Evolutionary conservation across 345 rosid species (phyloP).

Genomic region (Dovyalis caffra): DNA sequence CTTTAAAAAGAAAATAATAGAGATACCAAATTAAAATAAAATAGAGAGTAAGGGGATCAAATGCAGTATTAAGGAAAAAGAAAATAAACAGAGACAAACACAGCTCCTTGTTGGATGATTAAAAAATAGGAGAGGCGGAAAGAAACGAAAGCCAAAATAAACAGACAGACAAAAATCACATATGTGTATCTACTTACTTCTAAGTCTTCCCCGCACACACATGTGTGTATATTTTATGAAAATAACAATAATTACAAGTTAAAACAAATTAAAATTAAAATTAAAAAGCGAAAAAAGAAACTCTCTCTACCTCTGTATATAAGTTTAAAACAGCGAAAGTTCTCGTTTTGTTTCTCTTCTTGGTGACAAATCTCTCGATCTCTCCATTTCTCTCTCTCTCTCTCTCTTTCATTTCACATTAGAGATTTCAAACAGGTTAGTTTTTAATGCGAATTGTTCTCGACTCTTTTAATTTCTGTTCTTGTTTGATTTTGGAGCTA

Average conservation of each 20-base stretch:
- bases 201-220: not conserved
- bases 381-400: conserved; percentile 12
- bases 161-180: conserved; percentile 1
- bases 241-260: not conserved
- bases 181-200: not conserved
- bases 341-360: conserved; percentile 52
- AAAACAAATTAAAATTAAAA: conserved; percentile 7
- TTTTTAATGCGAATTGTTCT: conserved; percentile 1
- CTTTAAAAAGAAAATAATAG: no score
- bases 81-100: not conserved
- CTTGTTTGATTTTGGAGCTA: not conserved
- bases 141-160: not conserved
- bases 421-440: conserved; percentile 16
- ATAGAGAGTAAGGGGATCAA: not conserved
- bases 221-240: not conserved
- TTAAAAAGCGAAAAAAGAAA: conserved; percentile 7
- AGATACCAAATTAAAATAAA: no score
- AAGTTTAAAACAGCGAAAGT: conserved; percentile 27
- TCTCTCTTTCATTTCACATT: conserved; percentile 7
- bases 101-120: not conserved
- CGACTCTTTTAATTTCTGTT: not conserved
- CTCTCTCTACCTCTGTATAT: not conserved
- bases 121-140: conserved; percentile 5
- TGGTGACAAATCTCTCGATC: conserved; percentile 35
- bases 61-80: not conserved